These are phyloP conservation scores for Rosa persica DNA, from an alignment of 306 rosid genomes.

Conservation along the genomic window DNA sequence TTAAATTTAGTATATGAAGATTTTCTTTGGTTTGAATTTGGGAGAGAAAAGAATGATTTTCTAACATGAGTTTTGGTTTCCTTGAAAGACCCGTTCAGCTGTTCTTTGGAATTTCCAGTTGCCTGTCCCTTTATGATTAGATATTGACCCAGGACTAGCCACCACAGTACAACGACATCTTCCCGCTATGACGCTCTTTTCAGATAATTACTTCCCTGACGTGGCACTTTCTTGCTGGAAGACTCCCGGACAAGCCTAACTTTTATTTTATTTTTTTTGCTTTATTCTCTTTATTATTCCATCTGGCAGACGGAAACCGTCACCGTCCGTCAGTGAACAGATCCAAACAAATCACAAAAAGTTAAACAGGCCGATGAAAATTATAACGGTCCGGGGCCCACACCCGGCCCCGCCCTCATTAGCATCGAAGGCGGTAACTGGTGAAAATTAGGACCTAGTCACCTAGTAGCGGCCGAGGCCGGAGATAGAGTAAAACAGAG, in stretches of 20 bases:
- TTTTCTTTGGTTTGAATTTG: background rate
- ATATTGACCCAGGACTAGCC: slow-evolving; percentile 13
- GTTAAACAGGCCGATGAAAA: slow-evolving; percentile 8
- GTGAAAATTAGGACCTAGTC: background rate
- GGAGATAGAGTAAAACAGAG: background rate
- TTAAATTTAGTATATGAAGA: too few relatives aligned
- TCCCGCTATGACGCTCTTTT: background rate
- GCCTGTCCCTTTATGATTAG: background rate
- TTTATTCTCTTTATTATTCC: background rate
- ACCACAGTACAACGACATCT: background rate
- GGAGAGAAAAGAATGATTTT: too few relatives aligned
- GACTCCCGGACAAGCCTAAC: background rate
- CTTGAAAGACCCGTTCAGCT: background rate
- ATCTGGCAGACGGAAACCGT: background rate
- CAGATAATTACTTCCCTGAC: background rate
- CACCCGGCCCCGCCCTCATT: background rate
- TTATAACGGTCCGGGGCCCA: background rate
- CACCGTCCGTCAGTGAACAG: background rate
- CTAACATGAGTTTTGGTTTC: background rate
- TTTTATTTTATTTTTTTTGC: background rate
- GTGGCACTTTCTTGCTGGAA: slow-evolving; percentile 15
- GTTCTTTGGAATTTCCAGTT: background rate
- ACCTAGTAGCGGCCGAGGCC: background rate
- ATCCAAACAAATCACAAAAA: background rate
- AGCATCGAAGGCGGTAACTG: slow-evolving; percentile 10